Percentiles rank a stretch among this genome's conserved stretches.
These are phyloP conservation scores for Cladosporium cucumerinum DNA, from an alignment of 2,329 filamentous ascomycete species.

Conservation along the genomic window DNA sequence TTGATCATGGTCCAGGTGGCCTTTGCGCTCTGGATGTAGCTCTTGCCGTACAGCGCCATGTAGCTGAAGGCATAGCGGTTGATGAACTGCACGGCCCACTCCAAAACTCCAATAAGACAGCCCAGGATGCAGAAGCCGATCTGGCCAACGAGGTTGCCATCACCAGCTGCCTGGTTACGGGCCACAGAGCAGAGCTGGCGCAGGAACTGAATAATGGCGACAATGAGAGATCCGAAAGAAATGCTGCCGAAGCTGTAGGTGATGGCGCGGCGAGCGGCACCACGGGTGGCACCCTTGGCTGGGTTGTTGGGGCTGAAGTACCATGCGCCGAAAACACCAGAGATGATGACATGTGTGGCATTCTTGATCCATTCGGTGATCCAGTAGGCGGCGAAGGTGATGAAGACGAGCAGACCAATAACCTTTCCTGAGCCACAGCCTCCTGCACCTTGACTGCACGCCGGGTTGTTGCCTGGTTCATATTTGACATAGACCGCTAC, in stretches of 20 bases:
- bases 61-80: slow-evolving; percentile 70
- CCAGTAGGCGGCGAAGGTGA: slow-evolving; percentile 93
- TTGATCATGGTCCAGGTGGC: slow-evolving; percentile 72
- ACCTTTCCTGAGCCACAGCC: slow-evolving; percentile 73
- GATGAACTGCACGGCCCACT: slow-evolving; percentile 84
- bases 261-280: slow-evolving; percentile 74
- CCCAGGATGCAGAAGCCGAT: slow-evolving; percentile 71
- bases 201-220: slow-evolving; percentile 82
- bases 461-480: slow-evolving; percentile 60
- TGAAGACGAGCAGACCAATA: slow-evolving; percentile 78
- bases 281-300: slow-evolving; percentile 74
- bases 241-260: slow-evolving; percentile 94
- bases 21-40: slow-evolving; percentile 82
- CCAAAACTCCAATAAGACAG: slow-evolving; percentile 71
- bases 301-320: slow-evolving; percentile 73
- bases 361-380: slow-evolving; percentile 92
- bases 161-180: slow-evolving; percentile 58
- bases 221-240: slow-evolving; percentile 76
- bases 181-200: slow-evolving; percentile 80
- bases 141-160: slow-evolving; percentile 65
- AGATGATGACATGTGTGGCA: slow-evolving; percentile 81
- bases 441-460: slow-evolving; percentile 49
- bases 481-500: slow-evolving; percentile 85
- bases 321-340: slow-evolving; percentile 89
- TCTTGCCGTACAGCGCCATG: slow-evolving; percentile 87